These are phyloP conservation scores for Trichoderma reesei DNA, from an alignment of 495 filamentous ascomycete species.

Conservation along the genomic window DNA sequence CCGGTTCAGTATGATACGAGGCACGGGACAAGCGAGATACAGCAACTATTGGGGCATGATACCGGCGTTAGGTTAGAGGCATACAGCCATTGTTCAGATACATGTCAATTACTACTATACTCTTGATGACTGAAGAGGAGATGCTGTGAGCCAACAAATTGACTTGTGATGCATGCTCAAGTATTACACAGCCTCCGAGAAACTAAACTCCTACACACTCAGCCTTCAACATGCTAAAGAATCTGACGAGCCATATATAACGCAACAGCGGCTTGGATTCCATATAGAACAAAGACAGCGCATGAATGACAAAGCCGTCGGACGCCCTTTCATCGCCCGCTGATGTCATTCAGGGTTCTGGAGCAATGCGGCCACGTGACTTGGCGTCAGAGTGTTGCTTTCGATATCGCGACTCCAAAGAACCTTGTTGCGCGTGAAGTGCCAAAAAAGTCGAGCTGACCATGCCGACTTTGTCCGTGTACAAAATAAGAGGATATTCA, in stretches of 20 bases:
- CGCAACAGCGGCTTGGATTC: too few species aligned
- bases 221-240: too few species aligned
- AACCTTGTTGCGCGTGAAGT: neutral
- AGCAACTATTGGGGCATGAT: neutral
- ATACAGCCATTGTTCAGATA: neutral
- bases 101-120: neutral
- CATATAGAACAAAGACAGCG: too few species aligned
- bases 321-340: neutral
- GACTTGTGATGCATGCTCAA: too few species aligned
- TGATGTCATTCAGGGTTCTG: neutral
- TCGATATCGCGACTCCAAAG: neutral
- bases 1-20: neutral
- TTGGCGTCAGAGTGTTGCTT: neutral
- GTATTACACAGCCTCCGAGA: too few species aligned
- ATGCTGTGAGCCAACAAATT: too few species aligned
- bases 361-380: neutral
- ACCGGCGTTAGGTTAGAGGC: slow-evolving; percentile 5
- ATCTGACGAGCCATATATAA: too few species aligned
- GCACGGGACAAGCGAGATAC: neutral
- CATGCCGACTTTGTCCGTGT: neutral
- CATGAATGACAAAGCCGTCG: too few species aligned
- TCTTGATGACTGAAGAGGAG: too few species aligned
- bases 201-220: too few species aligned
- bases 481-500: too few species aligned
- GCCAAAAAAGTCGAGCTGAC: neutral